A percentile compares a stretch with the other conserved stretches of the same genome.
Evolutionary conservation across 176 grass and related monocot species (phyloP).

Genomic region (Oryza coarctata): DNA sequence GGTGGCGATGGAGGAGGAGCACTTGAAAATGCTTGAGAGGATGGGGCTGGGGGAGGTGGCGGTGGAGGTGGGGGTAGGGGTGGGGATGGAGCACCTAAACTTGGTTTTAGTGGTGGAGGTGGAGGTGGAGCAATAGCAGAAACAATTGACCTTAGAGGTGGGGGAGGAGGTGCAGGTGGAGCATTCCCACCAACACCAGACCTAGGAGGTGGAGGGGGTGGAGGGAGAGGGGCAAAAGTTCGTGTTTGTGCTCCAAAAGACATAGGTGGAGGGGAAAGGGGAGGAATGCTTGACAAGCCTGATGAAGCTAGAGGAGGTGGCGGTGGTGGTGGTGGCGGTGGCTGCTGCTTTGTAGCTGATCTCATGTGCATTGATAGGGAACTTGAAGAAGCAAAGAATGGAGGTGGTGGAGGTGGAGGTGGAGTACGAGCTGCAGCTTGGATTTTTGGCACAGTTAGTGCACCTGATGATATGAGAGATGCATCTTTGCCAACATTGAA

Average conservation of each 20-base stretch:
- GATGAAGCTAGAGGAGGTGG: constrained; percentile 31
- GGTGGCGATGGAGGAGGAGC: constrained; percentile 18
- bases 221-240: constrained; percentile 28
- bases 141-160: constrained; percentile 39
- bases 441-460: constrained; percentile 32
- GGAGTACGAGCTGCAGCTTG: constrained; percentile 19
- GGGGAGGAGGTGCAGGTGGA: constrained; percentile 43
- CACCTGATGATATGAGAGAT: constrained; percentile 19
- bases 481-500: constrained; percentile 26
- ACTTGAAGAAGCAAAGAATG: constrained; percentile 20
- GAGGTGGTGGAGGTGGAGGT: constrained; percentile 28
- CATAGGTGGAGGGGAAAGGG: constrained; percentile 8
- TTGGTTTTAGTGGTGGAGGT: neutral
- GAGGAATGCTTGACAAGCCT: constrained; percentile 29
- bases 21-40: neutral
- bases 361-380: neutral
- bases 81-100: neutral
- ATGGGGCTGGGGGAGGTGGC: neutral
- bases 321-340: neutral
- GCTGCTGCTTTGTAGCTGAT: constrained; percentile 21
- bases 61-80: neutral
- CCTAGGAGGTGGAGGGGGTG: constrained; percentile 43
- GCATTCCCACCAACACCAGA: constrained; percentile 14
- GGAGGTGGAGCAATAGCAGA: neutral
- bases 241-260: constrained; percentile 19